phyloP scores from a whole-genome alignment of 345 rosid species.

The Boechera retrofracta region DNA sequence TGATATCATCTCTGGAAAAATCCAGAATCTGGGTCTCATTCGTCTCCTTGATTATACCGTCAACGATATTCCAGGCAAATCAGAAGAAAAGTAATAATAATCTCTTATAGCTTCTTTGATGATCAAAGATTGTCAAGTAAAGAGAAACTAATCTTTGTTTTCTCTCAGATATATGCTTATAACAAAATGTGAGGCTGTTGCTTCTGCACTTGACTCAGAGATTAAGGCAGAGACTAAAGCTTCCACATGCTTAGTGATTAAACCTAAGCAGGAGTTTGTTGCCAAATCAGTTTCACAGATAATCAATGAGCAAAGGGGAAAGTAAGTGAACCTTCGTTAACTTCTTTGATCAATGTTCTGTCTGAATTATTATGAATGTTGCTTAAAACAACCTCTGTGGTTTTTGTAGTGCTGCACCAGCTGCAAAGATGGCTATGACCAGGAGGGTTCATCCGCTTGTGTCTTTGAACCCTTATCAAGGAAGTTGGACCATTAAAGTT shows the following conservation, averaged over 20 bases:
- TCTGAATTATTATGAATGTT: slow-evolving; percentile 59
- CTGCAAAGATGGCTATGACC: slow-evolving; percentile 87
- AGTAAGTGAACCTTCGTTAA: slow-evolving; percentile 66
- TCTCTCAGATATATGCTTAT: slow-evolving; percentile 68
- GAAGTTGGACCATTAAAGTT: slow-evolving; percentile 94
- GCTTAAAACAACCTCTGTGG: neutral
- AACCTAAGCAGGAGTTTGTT: slow-evolving; percentile 71
- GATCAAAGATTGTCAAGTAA: neutral
- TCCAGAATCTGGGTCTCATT: slow-evolving; percentile 79
- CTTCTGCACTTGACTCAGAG: slow-evolving; percentile 68
- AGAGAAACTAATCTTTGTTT: slow-evolving; percentile 1
- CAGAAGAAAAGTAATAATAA: slow-evolving; percentile 67
- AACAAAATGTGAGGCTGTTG: slow-evolving; percentile 76
- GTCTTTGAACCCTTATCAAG: slow-evolving; percentile 96
- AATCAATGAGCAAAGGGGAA: slow-evolving; percentile 69
- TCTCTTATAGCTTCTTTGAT: neutral
- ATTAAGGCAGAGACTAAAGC: slow-evolving; percentile 37
- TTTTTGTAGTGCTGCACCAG: slow-evolving; percentile 75
- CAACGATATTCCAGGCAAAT: slow-evolving; percentile 83
- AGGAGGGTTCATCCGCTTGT: slow-evolving; percentile 92
- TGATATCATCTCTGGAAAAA: slow-evolving; percentile 67
- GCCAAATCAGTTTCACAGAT: slow-evolving; percentile 89
- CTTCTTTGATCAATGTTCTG: slow-evolving; percentile 58
- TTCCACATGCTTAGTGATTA: slow-evolving; percentile 46
- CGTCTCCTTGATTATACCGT: slow-evolving; percentile 72